Base-by-base conservation (phyloP, 306 rosid species). In the Elaeagnus macrophylla region DNA sequence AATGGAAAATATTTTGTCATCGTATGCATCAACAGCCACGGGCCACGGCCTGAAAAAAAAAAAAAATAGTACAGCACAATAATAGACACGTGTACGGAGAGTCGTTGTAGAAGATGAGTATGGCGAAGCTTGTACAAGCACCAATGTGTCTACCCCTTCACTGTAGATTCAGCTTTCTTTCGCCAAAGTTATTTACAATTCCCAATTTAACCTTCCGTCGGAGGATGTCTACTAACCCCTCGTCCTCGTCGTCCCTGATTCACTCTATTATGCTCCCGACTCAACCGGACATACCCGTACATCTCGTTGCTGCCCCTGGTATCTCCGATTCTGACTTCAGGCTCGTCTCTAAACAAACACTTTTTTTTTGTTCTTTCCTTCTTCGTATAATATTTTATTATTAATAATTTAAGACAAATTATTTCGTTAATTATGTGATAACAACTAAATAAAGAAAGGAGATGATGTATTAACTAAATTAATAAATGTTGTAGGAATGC, bases 251-350 rank as follows among this genome's bases (percentile, higher is more conserved):
- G 13, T 44, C 70, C 1, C 57, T 68, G 37, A 63, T 65, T 65
- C 94, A 79, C 76, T 73, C 74, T 13, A 73, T 86, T 76, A 63
- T 84, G 8, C 70, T 83, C 10, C 84, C 81, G 11, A 67, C 45
- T 51, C 82, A 77, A 69, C 77, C 55, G 17, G 72, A 76, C 13
- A 64, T 78, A 43, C 91, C 94, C 40, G 80, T 90, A 61, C 82
- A 66, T 46, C 68, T 90, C 43, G 74, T 83, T 45, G 91, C 97
- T 8, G 82, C 91, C 25, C 84, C 88, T 7, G 78, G 82, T 9
- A 44, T 90, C 69, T 90, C 97, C 55, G 54, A 62, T 61, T 66
- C 79, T 10, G 76, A 90, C n/a, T 90, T 90, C 83, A 69, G 84
- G 97, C 70, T 6, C 45, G 50, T 69, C 67, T 40, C 41, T 39